Percentiles rank a stretch among this genome's conserved stretches.
Conservation (phyloP, 306 rosid genomes). For the barrel medic (Medicago truncatula) region MtrunA17r5.0-ANR NC_053045.1:42014501-42015000, state of each 20-base stretch:
- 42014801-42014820: neutral
- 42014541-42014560: slow-evolving; percentile 43
- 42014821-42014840: neutral
- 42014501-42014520: slow-evolving; percentile 57
- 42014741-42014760: slow-evolving; percentile 53
- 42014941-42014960: slow-evolving; percentile 86
- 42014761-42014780: slow-evolving; percentile 61
- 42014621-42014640: slow-evolving; percentile 76
- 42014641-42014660: slow-evolving; percentile 45
- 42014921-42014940: slow-evolving; percentile 39
- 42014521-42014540: slow-evolving; percentile 47
- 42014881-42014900: neutral
- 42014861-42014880: neutral
- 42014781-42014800: slow-evolving; percentile 59
- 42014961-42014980: slow-evolving; percentile 94
- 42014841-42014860: neutral
- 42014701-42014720: slow-evolving; percentile 79
- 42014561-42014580: slow-evolving; percentile 33
- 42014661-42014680: slow-evolving; percentile 33
- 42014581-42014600: slow-evolving; percentile 58
- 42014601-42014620: slow-evolving; percentile 99
- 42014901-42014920: neutral
- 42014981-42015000: slow-evolving; percentile 88
- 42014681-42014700: slow-evolving; percentile 52
- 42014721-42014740: slow-evolving; percentile 74